These are phyloP conservation scores for Pseudogymnoascus sp. DNA, from an alignment of 2,329 filamentous ascomycete species.

Conservation along the genomic window DNA sequence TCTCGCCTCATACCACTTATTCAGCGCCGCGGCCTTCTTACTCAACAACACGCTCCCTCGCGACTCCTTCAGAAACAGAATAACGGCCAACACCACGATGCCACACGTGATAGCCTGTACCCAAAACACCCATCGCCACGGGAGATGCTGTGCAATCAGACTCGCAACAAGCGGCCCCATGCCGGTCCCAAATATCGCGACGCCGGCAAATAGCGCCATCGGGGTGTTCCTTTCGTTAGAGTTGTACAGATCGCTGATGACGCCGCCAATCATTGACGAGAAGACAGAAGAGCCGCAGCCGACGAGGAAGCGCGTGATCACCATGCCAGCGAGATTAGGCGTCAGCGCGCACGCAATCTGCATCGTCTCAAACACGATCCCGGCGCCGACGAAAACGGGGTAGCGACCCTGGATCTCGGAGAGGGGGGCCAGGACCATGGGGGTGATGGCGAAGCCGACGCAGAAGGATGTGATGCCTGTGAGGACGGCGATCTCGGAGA, in stretches of 20 bases:
- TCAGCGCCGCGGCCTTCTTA: conserved; percentile 64
- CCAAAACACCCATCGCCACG: conserved; percentile 87
- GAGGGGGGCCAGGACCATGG: conserved; percentile 83
- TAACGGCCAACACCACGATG: conserved; percentile 55
- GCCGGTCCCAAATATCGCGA: conserved; percentile 71
- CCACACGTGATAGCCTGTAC: conserved; percentile 67
- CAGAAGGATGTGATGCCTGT: conserved; percentile 78
- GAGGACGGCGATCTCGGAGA: conserved; percentile 59
- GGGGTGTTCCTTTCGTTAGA: conserved; percentile 74
- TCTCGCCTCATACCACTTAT: conserved; percentile 69
- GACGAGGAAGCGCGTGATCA: conserved; percentile 66
- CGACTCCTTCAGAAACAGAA: conserved; percentile 71
- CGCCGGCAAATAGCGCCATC: conserved; percentile 82
- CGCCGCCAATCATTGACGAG: conserved; percentile 85
- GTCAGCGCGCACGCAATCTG: conserved; percentile 70
- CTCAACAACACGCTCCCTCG: conserved; percentile 72
- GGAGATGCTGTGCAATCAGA: conserved; percentile 57
- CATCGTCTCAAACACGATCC: conserved; percentile 62
- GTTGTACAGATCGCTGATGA: conserved; percentile 79
- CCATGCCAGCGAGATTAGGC: conserved; percentile 61
- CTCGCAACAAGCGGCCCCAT: conserved; percentile 66
- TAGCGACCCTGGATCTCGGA: conserved; percentile 82
- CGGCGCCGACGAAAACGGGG: conserved; percentile 71
- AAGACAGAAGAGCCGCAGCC: conserved; percentile 74
- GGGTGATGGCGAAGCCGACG: conserved; percentile 69